Evolutionary conservation across 441 rosid genomes (phyloP), one percentile per base, ranked within the genome.

Genomic region (Melastoma candidum): DNA sequence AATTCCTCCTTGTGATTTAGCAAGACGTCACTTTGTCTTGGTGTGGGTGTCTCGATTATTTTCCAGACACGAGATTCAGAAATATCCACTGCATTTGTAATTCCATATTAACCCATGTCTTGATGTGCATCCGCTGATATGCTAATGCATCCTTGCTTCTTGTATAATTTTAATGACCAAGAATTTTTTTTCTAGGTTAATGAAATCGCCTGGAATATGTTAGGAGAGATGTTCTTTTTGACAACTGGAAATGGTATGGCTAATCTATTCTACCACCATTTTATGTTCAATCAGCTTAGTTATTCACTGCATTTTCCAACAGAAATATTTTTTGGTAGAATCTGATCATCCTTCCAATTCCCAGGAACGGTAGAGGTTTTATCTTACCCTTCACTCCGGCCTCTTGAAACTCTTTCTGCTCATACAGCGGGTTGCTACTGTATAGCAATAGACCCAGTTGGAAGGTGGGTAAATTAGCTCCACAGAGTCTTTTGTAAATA

Each of bases 401-500:
- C 90, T 48, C 72, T 84, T 25, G 94, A 85, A 60, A 92, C 98
- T 48, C 82, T 92, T 58, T 68, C 83, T 73, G 98, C 98, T 65
- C 97, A 92, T 63, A 84, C 98, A 57, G 96, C 98, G 9, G 97
- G 98, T 65, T 88, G 98, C 79, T 92, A 88, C 46, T 88, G 98
- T 77, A 92, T 92, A 68, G 97, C 94, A 57, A 88, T 88, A 76
- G 97, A 92, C 67, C 97, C 98, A 61, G 72, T 77, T 54, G 92
- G 95, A 75, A 82, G 90, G 97, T 88, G 62, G 63, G 68, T 32
- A 8, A 32, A 32, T 32, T 32, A 4, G 5, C 41, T 32, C 41
- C 7, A 4, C 8, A 32, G 5, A 32, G 3, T 4, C 1, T 17
- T 17, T 17, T 17, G 22, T 17, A 17, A 17, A 17, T 17, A 17